Conservation (phyloP, 106 monocot genomes). For the Alisma plantagoaquatica region DNA sequence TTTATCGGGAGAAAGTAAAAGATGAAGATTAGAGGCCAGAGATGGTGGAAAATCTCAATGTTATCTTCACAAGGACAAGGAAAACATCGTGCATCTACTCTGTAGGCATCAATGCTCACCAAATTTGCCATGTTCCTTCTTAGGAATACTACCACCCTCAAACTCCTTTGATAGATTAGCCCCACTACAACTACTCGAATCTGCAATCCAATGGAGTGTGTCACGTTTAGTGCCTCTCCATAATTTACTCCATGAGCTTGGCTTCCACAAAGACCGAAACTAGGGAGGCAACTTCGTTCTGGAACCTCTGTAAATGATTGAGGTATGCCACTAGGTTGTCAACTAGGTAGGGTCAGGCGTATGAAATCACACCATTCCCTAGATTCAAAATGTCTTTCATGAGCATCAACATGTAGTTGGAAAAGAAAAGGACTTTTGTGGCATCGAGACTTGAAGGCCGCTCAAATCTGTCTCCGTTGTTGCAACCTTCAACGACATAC, state of each 20-base stretch:
- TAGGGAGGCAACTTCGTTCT: conserved; percentile 63
- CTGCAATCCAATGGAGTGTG: conserved; percentile 89
- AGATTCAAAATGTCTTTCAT: conserved; percentile 59
- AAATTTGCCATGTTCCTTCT: conserved; percentile 88
- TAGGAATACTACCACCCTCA: conserved; percentile 51
- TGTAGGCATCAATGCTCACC: conserved; percentile 89
- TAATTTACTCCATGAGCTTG: conserved; percentile 66
- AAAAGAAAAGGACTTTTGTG: conserved; percentile 39
- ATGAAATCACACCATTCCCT: conserved; percentile 58
- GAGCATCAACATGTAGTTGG: conserved; percentile 57
- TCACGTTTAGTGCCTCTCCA: conserved; percentile 79
- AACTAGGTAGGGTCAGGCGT: conserved; percentile 69
- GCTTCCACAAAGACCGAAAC: conserved; percentile 53
- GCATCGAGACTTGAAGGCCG: conserved; percentile 45
- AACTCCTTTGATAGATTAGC: conserved; percentile 78
- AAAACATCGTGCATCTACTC: conserved; percentile 86
- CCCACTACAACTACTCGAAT: conserved; percentile 69
- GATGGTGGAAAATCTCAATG: conserved; percentile 24
- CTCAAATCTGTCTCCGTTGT: conserved; percentile 51
- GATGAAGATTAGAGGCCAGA: too few species aligned
- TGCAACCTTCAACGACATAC: conserved; percentile 46
- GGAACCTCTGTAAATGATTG: conserved; percentile 50
- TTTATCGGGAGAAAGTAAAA: too few species aligned
- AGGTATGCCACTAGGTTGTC: conserved; percentile 78
- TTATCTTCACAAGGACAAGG: conserved; percentile 80